phyloP scores from a whole-genome alignment of 2,329 filamentous ascomycete genomes.

The Ophiostoma montium region DNA sequence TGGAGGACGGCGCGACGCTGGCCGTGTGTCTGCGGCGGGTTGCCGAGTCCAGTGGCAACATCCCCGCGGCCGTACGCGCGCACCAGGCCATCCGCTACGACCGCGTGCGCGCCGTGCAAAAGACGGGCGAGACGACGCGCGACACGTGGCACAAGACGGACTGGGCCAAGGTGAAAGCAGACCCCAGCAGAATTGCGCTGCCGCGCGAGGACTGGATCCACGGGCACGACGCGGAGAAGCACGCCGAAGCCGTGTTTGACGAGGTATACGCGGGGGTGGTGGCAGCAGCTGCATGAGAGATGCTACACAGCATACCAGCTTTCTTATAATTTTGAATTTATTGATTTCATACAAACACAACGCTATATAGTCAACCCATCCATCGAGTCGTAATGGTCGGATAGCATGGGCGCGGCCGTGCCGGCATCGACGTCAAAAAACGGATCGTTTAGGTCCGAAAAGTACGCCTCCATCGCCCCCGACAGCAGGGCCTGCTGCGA shows the following conservation, averaged over 20 bases:
- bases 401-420: conserved; percentile 3
- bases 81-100: conserved; percentile 29
- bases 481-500: conserved; percentile 4
- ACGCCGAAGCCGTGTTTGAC: conserved; percentile 26
- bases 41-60: conserved; percentile 22
- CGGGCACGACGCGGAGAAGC: conserved; percentile 29
- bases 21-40: conserved; percentile 28
- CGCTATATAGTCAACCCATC: background rate
- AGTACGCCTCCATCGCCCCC: conserved; percentile 14
- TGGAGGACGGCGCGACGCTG: conserved; percentile 35
- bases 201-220: conserved; percentile 37
- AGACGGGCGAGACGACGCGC: conserved; percentile 34
- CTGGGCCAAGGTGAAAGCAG: conserved; percentile 32
- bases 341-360: background rate
- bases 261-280: conserved; percentile 18
- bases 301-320: too few species aligned
- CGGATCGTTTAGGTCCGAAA: conserved; percentile 13
- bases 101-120: conserved; percentile 32
- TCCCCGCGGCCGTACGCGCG: conserved; percentile 26
- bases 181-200: conserved; percentile 32
- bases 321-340: background rate
- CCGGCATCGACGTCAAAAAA: conserved; percentile 10
- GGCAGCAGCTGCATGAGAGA: background rate
- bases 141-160: conserved; percentile 42
- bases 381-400: conserved; percentile 3